Evolutionary conservation across 179 eudicot species (phyloP).

Genomic region (Patellifolia procumbens): DNA sequence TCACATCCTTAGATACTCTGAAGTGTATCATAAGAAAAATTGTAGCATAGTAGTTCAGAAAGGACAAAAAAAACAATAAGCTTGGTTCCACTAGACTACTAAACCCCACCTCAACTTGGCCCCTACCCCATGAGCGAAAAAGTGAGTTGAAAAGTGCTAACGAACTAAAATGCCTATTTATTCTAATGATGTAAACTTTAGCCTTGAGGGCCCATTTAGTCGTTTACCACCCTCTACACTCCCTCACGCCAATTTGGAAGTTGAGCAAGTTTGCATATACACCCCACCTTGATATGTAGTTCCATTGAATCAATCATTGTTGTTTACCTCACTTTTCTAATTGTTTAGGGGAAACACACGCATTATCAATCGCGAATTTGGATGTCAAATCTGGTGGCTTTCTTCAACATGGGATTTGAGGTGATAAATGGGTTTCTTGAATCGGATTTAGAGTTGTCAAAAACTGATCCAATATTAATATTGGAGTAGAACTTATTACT

Average conservation of each 20-base stretch:
- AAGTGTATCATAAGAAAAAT: no score
- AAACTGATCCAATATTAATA: no score
- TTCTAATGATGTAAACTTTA: background rate
- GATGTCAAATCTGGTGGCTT: no score
- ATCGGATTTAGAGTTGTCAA: no score
- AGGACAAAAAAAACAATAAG: no score
- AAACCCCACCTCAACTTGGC: conserved; percentile 2
- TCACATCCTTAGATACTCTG: no score
- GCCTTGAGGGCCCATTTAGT: background rate
- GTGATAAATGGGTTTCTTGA: no score
- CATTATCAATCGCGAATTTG: no score
- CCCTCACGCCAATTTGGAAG: background rate
- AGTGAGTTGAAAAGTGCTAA: background rate
- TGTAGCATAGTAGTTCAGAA: no score
- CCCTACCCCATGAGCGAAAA: conserved; percentile 10
- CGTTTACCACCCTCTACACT: background rate
- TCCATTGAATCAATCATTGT: background rate
- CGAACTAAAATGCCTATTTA: background rate
- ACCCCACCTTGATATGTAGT: background rate
- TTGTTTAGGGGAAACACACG: background rate
- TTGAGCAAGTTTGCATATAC: background rate
- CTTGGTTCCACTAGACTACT: background rate
- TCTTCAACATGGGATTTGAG: no score
- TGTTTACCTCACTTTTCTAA: background rate
- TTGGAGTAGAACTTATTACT: no score